A percentile compares a stretch with the other conserved stretches of the same genome.
These are phyloP conservation scores for Podospora conica DNA, from an alignment of 495 filamentous ascomycete species.

Conservation along the genomic window DNA sequence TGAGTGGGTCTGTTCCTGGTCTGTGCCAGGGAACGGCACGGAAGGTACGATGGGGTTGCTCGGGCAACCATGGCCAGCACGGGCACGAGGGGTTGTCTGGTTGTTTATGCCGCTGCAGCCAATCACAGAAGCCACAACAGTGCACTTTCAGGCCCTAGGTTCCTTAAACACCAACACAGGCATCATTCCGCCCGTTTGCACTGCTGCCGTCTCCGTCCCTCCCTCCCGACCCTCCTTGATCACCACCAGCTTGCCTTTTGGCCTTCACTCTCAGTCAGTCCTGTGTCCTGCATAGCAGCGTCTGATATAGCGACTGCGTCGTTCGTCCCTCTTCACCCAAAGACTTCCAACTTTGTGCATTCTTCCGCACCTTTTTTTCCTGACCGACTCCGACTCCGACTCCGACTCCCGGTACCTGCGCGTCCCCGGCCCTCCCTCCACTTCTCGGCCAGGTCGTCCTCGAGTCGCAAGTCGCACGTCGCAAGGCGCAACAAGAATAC, in stretches of 20 bases:
- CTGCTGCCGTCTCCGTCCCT: constrained; percentile 4
- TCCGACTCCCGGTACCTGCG: neutral
- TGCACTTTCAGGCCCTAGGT: neutral
- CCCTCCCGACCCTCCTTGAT: neutral
- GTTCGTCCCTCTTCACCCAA: neutral
- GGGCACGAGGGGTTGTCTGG: constrained; percentile 13
- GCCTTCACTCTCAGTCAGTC: no score
- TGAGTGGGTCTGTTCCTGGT: neutral
- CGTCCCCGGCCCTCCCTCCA: neutral
- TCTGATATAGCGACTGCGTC: constrained; percentile 11
- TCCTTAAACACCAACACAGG: constrained; percentile 25
- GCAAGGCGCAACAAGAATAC: neutral
- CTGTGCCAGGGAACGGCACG: constrained; percentile 1
- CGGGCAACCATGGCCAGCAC: constrained; percentile 14
- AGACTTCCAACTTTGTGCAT: neutral
- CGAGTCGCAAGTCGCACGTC: neutral
- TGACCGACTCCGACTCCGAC: neutral
- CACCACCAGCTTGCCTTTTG: neutral
- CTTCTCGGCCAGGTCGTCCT: no score
- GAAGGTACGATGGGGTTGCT: constrained; percentile 15
- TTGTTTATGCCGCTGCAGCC: constrained; percentile 23
- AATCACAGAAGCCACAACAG: constrained; percentile 18
- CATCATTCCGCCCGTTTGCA: neutral
- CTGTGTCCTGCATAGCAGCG: constrained; percentile 8
- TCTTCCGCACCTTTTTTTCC: neutral